Conservation (phyloP, 2,329 filamentous ascomycete species). For the Verticillium longisporum region DNA sequence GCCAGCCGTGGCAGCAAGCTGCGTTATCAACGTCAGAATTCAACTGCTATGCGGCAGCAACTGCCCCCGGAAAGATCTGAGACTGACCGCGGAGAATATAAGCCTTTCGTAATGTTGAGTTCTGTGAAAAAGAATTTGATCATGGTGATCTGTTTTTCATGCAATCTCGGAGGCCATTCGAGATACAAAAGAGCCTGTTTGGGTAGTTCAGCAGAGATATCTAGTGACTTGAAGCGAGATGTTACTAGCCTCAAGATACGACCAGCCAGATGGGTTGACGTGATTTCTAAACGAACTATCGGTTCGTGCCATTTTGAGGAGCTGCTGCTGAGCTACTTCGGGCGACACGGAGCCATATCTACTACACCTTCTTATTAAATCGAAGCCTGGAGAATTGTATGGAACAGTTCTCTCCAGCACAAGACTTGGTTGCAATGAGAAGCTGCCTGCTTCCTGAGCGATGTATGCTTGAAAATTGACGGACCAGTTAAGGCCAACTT, state of each 20-base stretch:
- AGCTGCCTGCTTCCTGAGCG: neutral
- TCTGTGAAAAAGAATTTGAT: neutral
- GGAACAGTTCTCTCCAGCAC: neutral
- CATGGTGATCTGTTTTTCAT: too few species aligned
- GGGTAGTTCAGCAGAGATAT: too few species aligned
- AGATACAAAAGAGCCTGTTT: too few species aligned
- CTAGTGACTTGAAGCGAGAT: too few species aligned
- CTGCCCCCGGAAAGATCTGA: too few species aligned
- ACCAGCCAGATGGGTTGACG: neutral
- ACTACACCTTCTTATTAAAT: neutral
- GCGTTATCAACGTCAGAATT: too few species aligned
- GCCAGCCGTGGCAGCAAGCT: too few species aligned
- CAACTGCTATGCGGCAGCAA: too few species aligned
- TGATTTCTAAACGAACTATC: neutral
- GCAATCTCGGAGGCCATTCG: too few species aligned
- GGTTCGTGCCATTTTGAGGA: neutral
- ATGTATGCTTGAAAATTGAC: neutral
- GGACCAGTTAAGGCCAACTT: neutral
- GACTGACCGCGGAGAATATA: too few species aligned
- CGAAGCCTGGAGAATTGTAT: conserved; percentile 1
- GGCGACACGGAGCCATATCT: too few species aligned
- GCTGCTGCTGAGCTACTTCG: too few species aligned
- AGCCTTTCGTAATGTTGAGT: neutral
- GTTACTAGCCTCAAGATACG: conserved; percentile 2
- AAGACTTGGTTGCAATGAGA: neutral